Evolutionary conservation across 1,284 basidiomycete species (phyloP).

Genomic region (Tilletia horrida): DNA sequence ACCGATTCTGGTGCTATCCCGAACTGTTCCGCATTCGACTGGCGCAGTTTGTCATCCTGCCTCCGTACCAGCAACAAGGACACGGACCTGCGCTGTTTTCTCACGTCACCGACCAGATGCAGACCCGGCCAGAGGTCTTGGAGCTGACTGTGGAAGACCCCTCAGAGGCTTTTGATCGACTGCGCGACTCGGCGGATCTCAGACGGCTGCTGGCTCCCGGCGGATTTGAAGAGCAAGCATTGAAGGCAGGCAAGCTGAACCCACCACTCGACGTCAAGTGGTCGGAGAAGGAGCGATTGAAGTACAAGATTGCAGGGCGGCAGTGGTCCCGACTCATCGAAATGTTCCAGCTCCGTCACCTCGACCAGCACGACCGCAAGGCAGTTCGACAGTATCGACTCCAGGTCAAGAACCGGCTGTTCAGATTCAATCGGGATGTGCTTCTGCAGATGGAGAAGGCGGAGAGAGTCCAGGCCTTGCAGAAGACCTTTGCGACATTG

Average conservation of each 20-base stretch:
- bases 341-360: constrained; percentile 76
- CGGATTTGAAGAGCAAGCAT: constrained; percentile 58
- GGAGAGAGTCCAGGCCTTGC: constrained; percentile 81
- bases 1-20: constrained; percentile 46
- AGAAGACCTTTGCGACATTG: constrained; percentile 88
- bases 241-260: constrained; percentile 62
- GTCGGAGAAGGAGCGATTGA: constrained; percentile 73
- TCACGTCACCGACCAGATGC: constrained; percentile 75
- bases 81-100: constrained; percentile 72
- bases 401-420: constrained; percentile 73
- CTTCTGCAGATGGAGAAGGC: constrained; percentile 77
- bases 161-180: constrained; percentile 88
- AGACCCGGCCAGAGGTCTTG: constrained; percentile 67
- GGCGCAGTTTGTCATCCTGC: constrained; percentile 88
- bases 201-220: constrained; percentile 72
- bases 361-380: constrained; percentile 66
- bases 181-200: constrained; percentile 88
- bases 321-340: constrained; percentile 89
- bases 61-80: constrained; percentile 82
- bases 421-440: constrained; percentile 88
- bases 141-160: constrained; percentile 97
- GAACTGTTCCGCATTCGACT: constrained; percentile 32
- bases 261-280: constrained; percentile 75
- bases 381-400: constrained; percentile 69
- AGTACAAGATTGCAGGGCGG: constrained; percentile 87